Evolutionary conservation across 805 yeast genomes (phyloP), one percentile per base, ranked within the genome.

Genomic region (Kazachstania africana): DNA sequence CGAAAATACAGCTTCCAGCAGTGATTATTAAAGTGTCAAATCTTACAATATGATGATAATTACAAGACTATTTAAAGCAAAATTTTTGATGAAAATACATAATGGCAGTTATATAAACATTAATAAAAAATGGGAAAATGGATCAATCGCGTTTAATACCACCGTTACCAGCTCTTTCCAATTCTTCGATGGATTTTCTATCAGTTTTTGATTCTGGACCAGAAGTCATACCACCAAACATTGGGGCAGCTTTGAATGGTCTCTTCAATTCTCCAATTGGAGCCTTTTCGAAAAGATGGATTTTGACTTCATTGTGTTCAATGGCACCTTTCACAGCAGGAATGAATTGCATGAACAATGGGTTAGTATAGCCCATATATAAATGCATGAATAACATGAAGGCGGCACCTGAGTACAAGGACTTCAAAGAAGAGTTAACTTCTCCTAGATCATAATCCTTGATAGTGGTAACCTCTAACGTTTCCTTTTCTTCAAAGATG

Each of bases 301-400:
- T 83, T 68, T 83, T 76, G 48, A 88, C 94, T 45, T 84, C 74
- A 64, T 85, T 85, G 51, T 82, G 65, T 65, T 91, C 97, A 35
- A 84, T 62, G 28, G 94, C 94, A 46, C 81, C 65, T 72, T 91
- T 91, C 49, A 91, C 65, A 32, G 95, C 88, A 32, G 93, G 72
- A 47, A 91, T 72, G 42, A 87, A 76, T 67, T 91, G 97, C 85
- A 88, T 80, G 45, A 91, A 75, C 56, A 91, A 72, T 37, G 98
- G 98, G 64, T 91, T 85, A 59, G 96, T 85, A 70, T 84, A 91
- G 63, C 84, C 80, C 93, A 91, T 75, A 75, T 88, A 88, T 40
- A 91, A 53, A 62, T 91, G 98, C 97, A 88, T 87, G 76, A 88
- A 81, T 16, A 79, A 94, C 87, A 91, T 87, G 94, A 91, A 84